Evolutionary conservation across 2,329 filamentous ascomycete genomes (phyloP).

Genomic region (Fusarium begoniae): DNA sequence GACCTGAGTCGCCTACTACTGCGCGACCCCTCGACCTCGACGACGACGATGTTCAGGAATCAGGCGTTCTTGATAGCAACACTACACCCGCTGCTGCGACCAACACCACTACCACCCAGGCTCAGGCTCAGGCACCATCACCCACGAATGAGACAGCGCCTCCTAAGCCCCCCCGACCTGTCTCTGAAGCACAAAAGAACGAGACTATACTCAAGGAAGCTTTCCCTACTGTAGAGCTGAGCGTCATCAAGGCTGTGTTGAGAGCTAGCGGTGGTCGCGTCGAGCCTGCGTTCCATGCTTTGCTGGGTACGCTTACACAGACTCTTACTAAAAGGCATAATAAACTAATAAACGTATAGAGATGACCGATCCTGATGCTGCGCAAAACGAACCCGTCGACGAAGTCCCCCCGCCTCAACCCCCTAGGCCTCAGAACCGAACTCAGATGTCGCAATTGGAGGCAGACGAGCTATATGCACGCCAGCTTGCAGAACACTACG

Average conservation of each 20-base stretch:
- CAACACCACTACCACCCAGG: constrained; percentile 39
- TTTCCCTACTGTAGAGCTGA: constrained; percentile 82
- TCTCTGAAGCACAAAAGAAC: constrained; percentile 84
- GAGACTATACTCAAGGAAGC: constrained; percentile 91
- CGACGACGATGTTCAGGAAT: constrained; percentile 75
- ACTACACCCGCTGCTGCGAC: constrained; percentile 40
- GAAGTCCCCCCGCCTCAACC: constrained; percentile 77
- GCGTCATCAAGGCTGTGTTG: constrained; percentile 88
- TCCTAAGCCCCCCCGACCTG: constrained; percentile 84
- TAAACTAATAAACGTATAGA: constrained; percentile 54
- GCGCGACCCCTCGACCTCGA: constrained; percentile 73
- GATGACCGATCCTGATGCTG: constrained; percentile 82
- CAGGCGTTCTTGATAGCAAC: constrained; percentile 56
- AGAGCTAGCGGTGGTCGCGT: constrained; percentile 86
- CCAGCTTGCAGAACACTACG: constrained; percentile 91
- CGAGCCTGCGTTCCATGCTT: constrained; percentile 94
- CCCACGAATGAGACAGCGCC: constrained; percentile 62
- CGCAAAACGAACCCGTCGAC: constrained; percentile 61
- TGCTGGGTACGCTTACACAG: constrained; percentile 69
- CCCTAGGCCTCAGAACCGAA: constrained; percentile 73
- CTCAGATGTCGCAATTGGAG: constrained; percentile 82
- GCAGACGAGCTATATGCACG: constrained; percentile 92
- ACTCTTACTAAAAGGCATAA: background rate
- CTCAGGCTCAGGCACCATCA: constrained; percentile 10
- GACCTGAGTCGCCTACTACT: constrained; percentile 72